These are phyloP conservation scores for Stephanocyclus meneghinianus DNA, from an alignment of 352 stramenopile species.

Conservation along the genomic window DNA sequence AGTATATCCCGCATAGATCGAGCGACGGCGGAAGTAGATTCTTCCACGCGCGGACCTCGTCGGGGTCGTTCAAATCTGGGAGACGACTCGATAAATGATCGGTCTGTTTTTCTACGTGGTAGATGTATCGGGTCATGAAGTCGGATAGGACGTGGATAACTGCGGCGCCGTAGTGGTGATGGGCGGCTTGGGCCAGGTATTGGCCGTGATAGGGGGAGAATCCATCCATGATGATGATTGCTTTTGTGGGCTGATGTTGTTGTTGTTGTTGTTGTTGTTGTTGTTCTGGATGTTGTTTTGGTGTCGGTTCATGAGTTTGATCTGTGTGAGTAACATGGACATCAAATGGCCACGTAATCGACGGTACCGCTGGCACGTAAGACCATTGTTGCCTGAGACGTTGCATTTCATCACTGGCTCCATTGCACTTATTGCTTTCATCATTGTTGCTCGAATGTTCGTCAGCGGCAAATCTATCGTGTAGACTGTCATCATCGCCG, in stretches of 20 bases:
- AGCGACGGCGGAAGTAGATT: constrained; percentile 40
- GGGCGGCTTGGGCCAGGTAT: constrained; percentile 62
- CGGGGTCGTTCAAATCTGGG: constrained; percentile 41
- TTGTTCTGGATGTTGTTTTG: constrained; percentile 3
- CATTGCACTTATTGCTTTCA: neutral
- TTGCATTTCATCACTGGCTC: constrained; percentile 9
- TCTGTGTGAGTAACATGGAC: neutral
- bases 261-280: neutral
- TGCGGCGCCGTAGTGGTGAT: constrained; percentile 57
- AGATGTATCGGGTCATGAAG: constrained; percentile 68
- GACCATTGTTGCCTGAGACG: constrained; percentile 29
- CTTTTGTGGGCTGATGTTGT: constrained; percentile 21
- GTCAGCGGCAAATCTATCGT: neutral
- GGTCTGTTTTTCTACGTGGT: constrained; percentile 46
- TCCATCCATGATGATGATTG: constrained; percentile 75
- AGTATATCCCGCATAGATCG: constrained; percentile 69
- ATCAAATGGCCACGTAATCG: constrained; percentile 28
- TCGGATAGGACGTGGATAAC: constrained; percentile 65
- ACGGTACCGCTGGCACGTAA: constrained; percentile 25
- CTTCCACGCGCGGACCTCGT: constrained; percentile 47
- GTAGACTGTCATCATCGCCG: neutral
- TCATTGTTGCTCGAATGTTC: neutral
- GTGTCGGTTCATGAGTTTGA: neutral
- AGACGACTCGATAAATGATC: constrained; percentile 47
- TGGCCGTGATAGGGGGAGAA: constrained; percentile 76